A percentile compares a stretch with the other conserved stretches of the same genome.
Evolutionary conservation across 2,329 filamentous ascomycete species (phyloP).

Genomic region (Arthrinium puccinioides): DNA sequence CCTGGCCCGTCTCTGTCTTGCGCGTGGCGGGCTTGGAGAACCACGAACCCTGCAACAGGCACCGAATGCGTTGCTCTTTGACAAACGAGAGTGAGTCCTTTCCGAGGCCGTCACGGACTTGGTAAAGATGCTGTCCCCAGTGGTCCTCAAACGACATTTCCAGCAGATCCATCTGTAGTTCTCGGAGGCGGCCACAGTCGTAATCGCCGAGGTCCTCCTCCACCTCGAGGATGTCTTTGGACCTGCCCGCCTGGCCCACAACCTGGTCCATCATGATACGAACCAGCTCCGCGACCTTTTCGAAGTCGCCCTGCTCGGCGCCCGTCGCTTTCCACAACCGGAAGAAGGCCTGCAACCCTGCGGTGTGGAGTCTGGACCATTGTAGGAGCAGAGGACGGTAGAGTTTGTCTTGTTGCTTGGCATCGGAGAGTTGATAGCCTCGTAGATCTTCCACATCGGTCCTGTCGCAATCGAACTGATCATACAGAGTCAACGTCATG

Average conservation of each 20-base stretch:
- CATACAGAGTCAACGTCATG: conserved; percentile 81
- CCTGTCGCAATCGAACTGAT: conserved; percentile 91
- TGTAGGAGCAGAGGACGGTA: conserved; percentile 85
- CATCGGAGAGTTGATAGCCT: conserved; percentile 67
- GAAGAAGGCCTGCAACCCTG: conserved; percentile 80
- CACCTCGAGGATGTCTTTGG: conserved; percentile 76
- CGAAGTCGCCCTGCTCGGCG: conserved; percentile 79
- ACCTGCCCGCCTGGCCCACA: conserved; percentile 72
- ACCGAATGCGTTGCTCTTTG: conserved; percentile 91
- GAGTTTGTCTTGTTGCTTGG: conserved; percentile 74
- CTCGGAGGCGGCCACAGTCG: conserved; percentile 69
- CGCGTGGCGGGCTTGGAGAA: conserved; percentile 52
- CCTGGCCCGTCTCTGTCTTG: conserved; percentile 34
- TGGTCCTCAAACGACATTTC: conserved; percentile 89
- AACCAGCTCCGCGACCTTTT: conserved; percentile 86
- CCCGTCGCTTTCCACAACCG: conserved; percentile 87
- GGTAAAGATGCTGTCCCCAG: conserved; percentile 83
- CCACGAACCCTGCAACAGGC: conserved; percentile 83
- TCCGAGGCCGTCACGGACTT: conserved; percentile 85
- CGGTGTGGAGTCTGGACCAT: conserved; percentile 85
- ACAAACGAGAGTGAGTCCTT: conserved; percentile 92
- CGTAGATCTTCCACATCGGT: conserved; percentile 72
- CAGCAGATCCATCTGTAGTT: conserved; percentile 88
- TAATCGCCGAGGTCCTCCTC: conserved; percentile 85
- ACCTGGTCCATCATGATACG: conserved; percentile 87